Conservation (phyloP, 2,329 filamentous ascomycete genomes). For the Apiospora pterosperma region DNA sequence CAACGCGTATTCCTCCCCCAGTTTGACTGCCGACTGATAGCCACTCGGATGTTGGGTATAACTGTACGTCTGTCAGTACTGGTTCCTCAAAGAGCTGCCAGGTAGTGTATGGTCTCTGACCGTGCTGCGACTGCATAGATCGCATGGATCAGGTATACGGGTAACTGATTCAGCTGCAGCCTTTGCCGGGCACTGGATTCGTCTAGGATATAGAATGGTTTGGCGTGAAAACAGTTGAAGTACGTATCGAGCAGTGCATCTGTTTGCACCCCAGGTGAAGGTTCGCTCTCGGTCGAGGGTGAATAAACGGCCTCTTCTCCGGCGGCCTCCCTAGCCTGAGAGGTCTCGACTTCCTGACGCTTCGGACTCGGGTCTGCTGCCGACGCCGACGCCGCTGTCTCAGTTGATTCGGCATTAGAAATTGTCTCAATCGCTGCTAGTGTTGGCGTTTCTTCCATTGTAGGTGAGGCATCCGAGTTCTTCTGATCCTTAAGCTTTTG, state of each 20-base stretch:
- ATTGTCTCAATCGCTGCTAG: conserved; percentile 19
- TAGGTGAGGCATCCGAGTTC: conserved; percentile 37
- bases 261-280: conserved; percentile 43
- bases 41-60: conserved; percentile 66
- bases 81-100: not conserved
- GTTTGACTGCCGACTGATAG: conserved; percentile 62
- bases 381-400: conserved; percentile 17
- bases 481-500: conserved; percentile 72
- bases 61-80: conserved; percentile 38
- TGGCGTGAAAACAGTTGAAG: conserved; percentile 75
- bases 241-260: conserved; percentile 73
- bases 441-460: conserved; percentile 27
- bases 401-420: conserved; percentile 13
- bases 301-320: conserved; percentile 41
- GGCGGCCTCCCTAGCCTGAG: conserved; percentile 27
- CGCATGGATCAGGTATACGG: conserved; percentile 49
- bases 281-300: conserved; percentile 39
- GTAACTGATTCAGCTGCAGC: conserved; percentile 65
- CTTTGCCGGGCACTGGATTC: conserved; percentile 71
- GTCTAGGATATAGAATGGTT: conserved; percentile 78
- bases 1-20: conserved; percentile 71
- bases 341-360: conserved; percentile 34
- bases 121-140: conserved; percentile 62
- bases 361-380: conserved; percentile 36
- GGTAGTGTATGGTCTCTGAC: conserved; percentile 34